Evolutionary conservation across 1,139 yeast genomes (phyloP).

Genomic region (Yamadazyma dushanensis): DNA sequence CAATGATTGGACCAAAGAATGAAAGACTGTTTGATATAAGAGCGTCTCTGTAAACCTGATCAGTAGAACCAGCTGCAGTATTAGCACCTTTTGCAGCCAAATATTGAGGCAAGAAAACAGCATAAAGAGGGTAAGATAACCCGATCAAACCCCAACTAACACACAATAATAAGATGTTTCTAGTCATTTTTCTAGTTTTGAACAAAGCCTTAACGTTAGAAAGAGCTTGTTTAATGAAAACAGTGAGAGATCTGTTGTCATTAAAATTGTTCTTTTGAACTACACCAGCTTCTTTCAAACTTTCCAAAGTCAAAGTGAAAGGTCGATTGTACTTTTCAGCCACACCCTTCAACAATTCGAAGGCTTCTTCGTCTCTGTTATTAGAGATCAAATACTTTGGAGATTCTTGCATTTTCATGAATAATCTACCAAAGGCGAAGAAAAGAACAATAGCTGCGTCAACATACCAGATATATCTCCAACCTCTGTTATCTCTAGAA

Average conservation of each 20-base stretch:
- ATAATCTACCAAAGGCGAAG: conserved; percentile 28
- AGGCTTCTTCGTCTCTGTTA: conserved; percentile 35
- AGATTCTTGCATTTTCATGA: conserved; percentile 30
- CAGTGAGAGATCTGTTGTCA: conserved; percentile 17
- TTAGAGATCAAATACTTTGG: conserved; percentile 36
- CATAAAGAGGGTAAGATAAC: conserved; percentile 52
- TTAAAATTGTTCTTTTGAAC: conserved; percentile 21
- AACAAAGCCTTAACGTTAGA: conserved; percentile 37
- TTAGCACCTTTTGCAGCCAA: conserved; percentile 47
- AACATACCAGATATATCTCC: conserved; percentile 37
- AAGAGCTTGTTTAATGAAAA: conserved; percentile 15
- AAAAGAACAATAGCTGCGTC: conserved; percentile 32
- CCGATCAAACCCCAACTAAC: conserved; percentile 53
- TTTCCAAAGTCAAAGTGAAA: conserved; percentile 29
- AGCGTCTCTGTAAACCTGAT: conserved; percentile 51
- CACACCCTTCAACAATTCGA: conserved; percentile 24
- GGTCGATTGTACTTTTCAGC: conserved; percentile 29
- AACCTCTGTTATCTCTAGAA: conserved; percentile 30
- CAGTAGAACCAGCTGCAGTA: conserved; percentile 32
- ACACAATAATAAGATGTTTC: conserved; percentile 41
- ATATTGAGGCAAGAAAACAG: conserved; percentile 50
- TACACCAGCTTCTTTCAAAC: conserved; percentile 26
- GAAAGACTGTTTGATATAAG: conserved; percentile 50
- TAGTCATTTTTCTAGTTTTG: conserved; percentile 34
- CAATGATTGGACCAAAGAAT: conserved; percentile 60